A percentile compares a stretch with the other conserved stretches of the same genome.
Evolutionary conservation across 768 basidiomycete genomes (phyloP).

Genomic region (Podaxis sp.): DNA sequence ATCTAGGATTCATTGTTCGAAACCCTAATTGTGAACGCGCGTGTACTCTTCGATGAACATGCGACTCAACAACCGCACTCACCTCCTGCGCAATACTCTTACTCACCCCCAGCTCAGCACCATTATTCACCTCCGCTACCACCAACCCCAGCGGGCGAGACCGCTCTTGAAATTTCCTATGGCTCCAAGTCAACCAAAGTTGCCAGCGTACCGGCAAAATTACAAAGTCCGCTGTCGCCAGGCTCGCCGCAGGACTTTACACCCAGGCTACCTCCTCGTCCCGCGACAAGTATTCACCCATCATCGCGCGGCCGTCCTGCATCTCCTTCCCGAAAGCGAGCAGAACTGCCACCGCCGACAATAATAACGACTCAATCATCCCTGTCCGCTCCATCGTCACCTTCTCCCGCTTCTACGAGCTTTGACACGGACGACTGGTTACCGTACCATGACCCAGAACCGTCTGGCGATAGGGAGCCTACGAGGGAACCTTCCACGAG

Average conservation of each 20-base stretch:
- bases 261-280: conserved; percentile 67
- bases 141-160: conserved; percentile 68
- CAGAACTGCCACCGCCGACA: conserved; percentile 16
- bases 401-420: conserved; percentile 25
- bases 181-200: conserved; percentile 75
- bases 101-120: conserved; percentile 15
- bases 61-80: conserved; percentile 38
- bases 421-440: conserved; percentile 25
- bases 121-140: conserved; percentile 67
- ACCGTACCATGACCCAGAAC: conserved; percentile 7
- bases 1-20: conserved; percentile 67
- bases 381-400: conserved; percentile 25
- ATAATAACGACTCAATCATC: conserved; percentile 6
- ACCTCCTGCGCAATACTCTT: conserved; percentile 40
- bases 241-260: conserved; percentile 64
- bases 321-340: conserved; percentile 45
- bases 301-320: conserved; percentile 57
- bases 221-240: conserved; percentile 18
- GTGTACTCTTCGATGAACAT: conserved; percentile 66
- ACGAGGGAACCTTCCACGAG: not conserved
- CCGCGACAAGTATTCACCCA: conserved; percentile 76
- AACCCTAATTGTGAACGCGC: conserved; percentile 74
- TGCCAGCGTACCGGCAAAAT: conserved; percentile 43
- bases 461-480: not conserved
- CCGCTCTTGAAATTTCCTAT: conserved; percentile 54